Evolutionary conservation across 192 early-diverging fungal species (phyloP), one percentile per base, ranked within the genome.

Genomic region (Coemansia sp.): DNA sequence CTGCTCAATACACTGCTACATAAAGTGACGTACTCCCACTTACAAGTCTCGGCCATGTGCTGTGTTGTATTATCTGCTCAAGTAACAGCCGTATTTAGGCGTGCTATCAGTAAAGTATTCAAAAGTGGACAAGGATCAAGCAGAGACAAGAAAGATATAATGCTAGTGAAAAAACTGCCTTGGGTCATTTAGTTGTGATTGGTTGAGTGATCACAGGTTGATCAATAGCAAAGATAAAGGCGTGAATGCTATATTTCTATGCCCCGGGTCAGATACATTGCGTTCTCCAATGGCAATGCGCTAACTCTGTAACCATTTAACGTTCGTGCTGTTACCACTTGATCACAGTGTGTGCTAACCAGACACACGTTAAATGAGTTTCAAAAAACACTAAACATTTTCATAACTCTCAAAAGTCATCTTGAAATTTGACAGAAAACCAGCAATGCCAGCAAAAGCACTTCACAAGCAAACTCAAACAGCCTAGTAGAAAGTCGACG

Each of bases 401-500:
- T 31, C 31, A 31, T 7, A 31, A 31, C 31, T 31, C 31, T 31
- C 31, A 31, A 31, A 31, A 31, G 31, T 31, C 31, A 31, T 31
- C 31, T 31, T 31, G 7, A 31, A 6, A 31, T 31, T 31, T 31
- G 31, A 31, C 31, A 31, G 31, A 31, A 31, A 31, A 31, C 31
- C 31, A 31, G 31, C 31, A 31, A 8, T 31, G 28, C 28, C 28
- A 31, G 28, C 6, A 31, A 31, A 31, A 31, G 28, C 28, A 31
- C 28, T 31, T 31, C 6, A 31, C 28, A 31, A 31, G 28, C 28
- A 31, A 31, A 31, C 28, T 31, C 28, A 15, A 42, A 56, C 17
- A 42, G 60, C 59, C 71, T 66, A 82, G 69, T 82, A 88, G 86
- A 94, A 92, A 69, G 95, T 97, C 72, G 86, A 87, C 75, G 97